A percentile compares a stretch with the other conserved stretches of the same genome.
Conservation (phyloP, 345 rosid species). For the Cardamine resedifolia region DNA sequence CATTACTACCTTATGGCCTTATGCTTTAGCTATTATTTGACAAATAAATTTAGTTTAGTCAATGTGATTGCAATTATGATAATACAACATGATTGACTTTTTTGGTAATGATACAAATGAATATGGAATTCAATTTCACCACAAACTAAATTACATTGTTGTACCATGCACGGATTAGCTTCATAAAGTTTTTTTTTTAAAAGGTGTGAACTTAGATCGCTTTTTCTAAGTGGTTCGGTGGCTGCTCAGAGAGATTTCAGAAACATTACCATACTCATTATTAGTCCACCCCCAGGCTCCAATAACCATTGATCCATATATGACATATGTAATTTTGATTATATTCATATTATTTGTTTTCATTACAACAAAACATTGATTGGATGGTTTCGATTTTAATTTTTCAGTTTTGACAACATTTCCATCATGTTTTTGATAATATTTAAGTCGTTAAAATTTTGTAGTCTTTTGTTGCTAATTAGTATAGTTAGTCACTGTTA, state of each 20-base stretch:
- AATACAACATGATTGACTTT: conserved; percentile 31
- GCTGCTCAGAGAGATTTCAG: conserved; percentile 30
- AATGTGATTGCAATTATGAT: not conserved
- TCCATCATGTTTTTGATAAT: not conserved
- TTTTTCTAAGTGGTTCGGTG: conserved; percentile 24
- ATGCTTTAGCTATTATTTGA: not conserved
- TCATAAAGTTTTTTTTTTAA: conserved; percentile 24
- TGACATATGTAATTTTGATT: too few relatives aligned
- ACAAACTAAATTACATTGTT: not conserved
- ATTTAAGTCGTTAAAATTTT: not conserved
- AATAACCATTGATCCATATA: not conserved
- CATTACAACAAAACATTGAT: not conserved
- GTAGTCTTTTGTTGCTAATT: not conserved
- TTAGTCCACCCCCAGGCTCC: conserved; percentile 1
- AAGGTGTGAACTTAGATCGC: conserved; percentile 32
- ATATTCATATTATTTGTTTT: too few relatives aligned
- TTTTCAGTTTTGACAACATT: not conserved
- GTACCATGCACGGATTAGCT: conserved; percentile 30
- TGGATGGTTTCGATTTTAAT: conserved; percentile 1
- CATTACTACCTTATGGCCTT: not conserved
- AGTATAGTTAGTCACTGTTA: not conserved
- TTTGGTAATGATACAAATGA: not conserved
- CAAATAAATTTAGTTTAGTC: not conserved
- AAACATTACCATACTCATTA: conserved; percentile 7
- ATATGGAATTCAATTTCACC: not conserved